These are phyloP conservation scores for Ganoderma leucocontextum DNA, from an alignment of 1,284 basidiomycete species.

Conservation along the genomic window DNA sequence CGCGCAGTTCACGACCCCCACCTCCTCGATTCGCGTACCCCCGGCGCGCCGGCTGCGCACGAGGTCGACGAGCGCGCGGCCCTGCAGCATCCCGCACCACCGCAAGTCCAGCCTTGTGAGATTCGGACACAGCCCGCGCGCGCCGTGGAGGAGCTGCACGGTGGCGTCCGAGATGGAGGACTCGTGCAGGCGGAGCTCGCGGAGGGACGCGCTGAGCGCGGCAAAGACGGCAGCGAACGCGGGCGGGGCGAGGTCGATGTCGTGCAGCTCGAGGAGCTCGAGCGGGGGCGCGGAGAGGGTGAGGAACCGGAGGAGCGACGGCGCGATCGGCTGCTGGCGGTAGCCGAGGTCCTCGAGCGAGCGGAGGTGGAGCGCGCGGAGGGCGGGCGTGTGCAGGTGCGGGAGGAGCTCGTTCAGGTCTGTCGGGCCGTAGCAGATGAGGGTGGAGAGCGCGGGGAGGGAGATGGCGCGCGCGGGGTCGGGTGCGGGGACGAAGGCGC, in stretches of 20 bases:
- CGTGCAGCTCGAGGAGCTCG: constrained; percentile 61
- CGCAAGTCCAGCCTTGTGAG: constrained; percentile 61
- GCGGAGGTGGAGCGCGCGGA: constrained; percentile 56
- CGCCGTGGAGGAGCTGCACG: constrained; percentile 50
- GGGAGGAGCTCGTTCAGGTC: constrained; percentile 54
- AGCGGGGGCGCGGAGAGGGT: constrained; percentile 50
- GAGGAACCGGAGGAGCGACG: constrained; percentile 52
- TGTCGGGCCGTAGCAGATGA: constrained; percentile 52
- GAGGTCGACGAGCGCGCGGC: constrained; percentile 58
- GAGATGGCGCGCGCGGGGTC: constrained; percentile 43
- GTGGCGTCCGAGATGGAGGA: constrained; percentile 64
- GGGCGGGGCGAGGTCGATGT: constrained; percentile 56
- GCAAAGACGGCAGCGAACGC: constrained; percentile 53
- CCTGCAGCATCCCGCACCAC: constrained; percentile 67
- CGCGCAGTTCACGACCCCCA: constrained; percentile 68
- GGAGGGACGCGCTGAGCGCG: constrained; percentile 47
- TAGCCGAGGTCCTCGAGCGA: constrained; percentile 50
- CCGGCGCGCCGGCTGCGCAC: constrained; percentile 49
- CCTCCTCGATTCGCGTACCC: constrained; percentile 47
- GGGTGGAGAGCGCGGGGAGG: constrained; percentile 49
- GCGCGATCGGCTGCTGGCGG: constrained; percentile 49
- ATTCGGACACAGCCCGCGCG: constrained; percentile 54
- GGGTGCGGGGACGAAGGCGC: constrained; percentile 41
- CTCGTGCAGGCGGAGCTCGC: constrained; percentile 65
- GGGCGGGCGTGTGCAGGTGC: constrained; percentile 52